A percentile compares a stretch with the other conserved stretches of the same genome.
Evolutionary conservation across 2,329 filamentous ascomycete genomes (phyloP).

Genomic region (Juglanconis sp.): DNA sequence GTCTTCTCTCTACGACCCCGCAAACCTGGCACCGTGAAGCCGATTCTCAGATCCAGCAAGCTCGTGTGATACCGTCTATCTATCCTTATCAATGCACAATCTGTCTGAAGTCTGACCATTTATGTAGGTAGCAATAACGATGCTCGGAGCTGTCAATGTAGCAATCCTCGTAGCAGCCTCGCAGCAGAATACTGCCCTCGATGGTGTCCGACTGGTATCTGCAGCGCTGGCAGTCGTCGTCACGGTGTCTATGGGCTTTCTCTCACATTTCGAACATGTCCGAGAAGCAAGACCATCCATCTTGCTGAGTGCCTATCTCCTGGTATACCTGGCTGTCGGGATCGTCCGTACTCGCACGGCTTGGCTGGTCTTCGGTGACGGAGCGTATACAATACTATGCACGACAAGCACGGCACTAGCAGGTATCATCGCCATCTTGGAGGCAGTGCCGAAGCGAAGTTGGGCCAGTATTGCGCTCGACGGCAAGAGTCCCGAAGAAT

Average conservation of each 20-base stretch:
- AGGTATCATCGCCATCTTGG: constrained; percentile 30
- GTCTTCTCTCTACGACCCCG: not conserved
- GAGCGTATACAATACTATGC: constrained; percentile 13
- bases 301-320: constrained; percentile 38
- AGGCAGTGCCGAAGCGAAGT: not conserved
- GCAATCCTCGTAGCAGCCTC: not conserved
- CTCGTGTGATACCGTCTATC: not conserved
- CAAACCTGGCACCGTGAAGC: not conserved
- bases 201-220: constrained; percentile 14
- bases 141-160: not conserved
- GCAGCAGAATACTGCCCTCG: not conserved
- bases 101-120: not conserved
- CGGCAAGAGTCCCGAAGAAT: constrained; percentile 14
- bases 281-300: constrained; percentile 38
- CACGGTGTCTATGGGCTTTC: constrained; percentile 25
- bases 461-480: not conserved
- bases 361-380: constrained; percentile 29
- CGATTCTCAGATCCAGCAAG: not conserved
- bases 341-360: constrained; percentile 38
- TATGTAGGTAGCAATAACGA: not conserved
- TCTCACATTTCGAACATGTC: constrained; percentile 30
- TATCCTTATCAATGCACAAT: too few relatives aligned
- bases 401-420: constrained; percentile 24
- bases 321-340: constrained; percentile 41
- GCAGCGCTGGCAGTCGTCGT: constrained; percentile 22